Conservation (phyloP, 805 yeast species). For the Komagataella populi region DNA sequence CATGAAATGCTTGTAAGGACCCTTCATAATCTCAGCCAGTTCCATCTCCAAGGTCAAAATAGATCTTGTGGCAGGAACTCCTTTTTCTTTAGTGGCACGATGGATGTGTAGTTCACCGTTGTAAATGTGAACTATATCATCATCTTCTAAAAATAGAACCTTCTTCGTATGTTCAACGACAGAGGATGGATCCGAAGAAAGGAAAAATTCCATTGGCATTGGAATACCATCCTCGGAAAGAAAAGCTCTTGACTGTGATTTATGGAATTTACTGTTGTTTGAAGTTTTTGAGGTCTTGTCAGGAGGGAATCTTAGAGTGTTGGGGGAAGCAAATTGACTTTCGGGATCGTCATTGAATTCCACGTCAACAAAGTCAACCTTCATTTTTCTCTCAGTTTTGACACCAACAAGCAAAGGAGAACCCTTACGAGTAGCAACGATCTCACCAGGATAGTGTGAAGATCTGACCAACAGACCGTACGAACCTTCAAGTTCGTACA, state of each 20-base stretch:
- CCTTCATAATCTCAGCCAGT: constrained; percentile 96
- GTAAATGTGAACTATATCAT: constrained; percentile 95
- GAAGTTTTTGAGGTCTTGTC: constrained; percentile 6
- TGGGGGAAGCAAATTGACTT: constrained; percentile 6
- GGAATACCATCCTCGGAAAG: constrained; percentile 87
- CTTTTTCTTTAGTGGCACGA: constrained; percentile 80
- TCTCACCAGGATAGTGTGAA: constrained; percentile 86
- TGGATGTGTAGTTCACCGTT: constrained; percentile 98
- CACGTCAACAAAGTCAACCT: constrained; percentile 96
- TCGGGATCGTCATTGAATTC: constrained; percentile 53
- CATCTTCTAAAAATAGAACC: constrained; percentile 92
- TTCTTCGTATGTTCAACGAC: constrained; percentile 95
- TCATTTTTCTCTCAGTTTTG: constrained; percentile 86
- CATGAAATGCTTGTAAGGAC: constrained; percentile 93
- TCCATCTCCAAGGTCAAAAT: constrained; percentile 96
- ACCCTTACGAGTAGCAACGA: constrained; percentile 95
- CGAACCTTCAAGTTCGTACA: constrained; percentile 92
- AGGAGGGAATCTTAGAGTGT: constrained; percentile 10
- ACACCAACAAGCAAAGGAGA: constrained; percentile 96
- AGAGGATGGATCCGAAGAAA: constrained; percentile 95
- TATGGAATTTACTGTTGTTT: constrained; percentile 41
- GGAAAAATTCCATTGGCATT: constrained; percentile 88
- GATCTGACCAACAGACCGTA: constrained; percentile 93
- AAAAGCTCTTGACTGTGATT: constrained; percentile 93
- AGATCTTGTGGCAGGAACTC: constrained; percentile 87